Evolutionary conservation across 345 rosid genomes (phyloP), one percentile per base, ranked within the genome.

Genomic region (Eucalyptus cloeziana): DNA sequence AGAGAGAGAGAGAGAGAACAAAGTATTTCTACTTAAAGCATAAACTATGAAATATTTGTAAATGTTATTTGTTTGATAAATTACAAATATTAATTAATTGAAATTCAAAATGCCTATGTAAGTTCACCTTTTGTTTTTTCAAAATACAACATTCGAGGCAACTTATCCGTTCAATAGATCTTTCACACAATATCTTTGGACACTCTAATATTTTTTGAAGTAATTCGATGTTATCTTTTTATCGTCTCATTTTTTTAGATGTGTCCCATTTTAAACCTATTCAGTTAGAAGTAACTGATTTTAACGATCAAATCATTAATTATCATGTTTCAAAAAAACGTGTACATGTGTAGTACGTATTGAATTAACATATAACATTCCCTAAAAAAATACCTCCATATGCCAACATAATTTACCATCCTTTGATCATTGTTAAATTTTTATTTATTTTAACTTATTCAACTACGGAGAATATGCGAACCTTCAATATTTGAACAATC

Each of bases 391-490:
- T 64, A 64, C 33, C 15, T 62, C 4, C 33, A 58, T 31, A 67
- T 5, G 22, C 21, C 16, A 16, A 64, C 11, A 64, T 64, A 64
- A 64, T 64, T n/a, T 25, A 33, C 25, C 21, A 0, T n/a, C 30
- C 19, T 33, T 3, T 17, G 79, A 31, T 16, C 40, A 31, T 67
- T 0, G 0, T 67, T 67, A 31, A 15, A 67, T n/a, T 67, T 31
- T 31, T 27, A 8, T n/a, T n/a, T 15, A 4, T 15, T 67, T 67
- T 1, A 1, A 67, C 21, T n/a, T 67, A n/a, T 16, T 31, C 21
- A 31, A 31, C 37, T 15, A 4, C 0, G 1, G 3, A n/a, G 40
- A 16, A n/a, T 17, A 67, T 4, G 79, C 2, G 10, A 9, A 15
- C n/a, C 5, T 67, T 67, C 6, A 17, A 67, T 31, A 67, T 31